Evolutionary conservation across 495 filamentous ascomycete species (phyloP).

Genomic region (Neurospora hispaniola): DNA sequence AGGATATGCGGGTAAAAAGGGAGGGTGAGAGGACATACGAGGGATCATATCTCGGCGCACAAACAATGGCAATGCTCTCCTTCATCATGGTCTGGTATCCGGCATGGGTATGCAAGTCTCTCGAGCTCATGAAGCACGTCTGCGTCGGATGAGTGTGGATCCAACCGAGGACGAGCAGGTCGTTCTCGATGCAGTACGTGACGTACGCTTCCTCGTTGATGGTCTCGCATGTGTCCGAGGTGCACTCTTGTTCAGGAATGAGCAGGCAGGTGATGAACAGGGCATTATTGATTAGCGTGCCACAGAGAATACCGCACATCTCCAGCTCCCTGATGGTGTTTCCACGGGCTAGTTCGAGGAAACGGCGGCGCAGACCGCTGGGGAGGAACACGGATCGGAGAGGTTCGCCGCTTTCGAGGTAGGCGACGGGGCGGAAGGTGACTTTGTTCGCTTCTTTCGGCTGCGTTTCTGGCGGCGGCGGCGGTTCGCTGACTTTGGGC

Average conservation of each 20-base stretch:
- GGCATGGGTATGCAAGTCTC: constrained; percentile 85
- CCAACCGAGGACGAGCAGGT: constrained; percentile 88
- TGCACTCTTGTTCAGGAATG: constrained; percentile 83
- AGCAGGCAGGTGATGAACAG: constrained; percentile 80
- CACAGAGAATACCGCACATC: constrained; percentile 90
- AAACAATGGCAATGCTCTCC: constrained; percentile 95
- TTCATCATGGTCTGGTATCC: constrained; percentile 91
- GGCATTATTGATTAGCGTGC: constrained; percentile 82
- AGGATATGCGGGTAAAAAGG: neutral
- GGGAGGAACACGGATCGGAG: constrained; percentile 85
- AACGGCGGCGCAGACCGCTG: constrained; percentile 54
- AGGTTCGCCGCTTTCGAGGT: constrained; percentile 77
- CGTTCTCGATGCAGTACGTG: constrained; percentile 76
- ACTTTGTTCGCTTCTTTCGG: constrained; percentile 18
- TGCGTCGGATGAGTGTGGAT: constrained; percentile 96
- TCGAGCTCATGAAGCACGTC: constrained; percentile 94
- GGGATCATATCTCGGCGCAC: constrained; percentile 70
- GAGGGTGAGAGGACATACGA: constrained; percentile 40
- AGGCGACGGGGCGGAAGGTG: constrained; percentile 77
- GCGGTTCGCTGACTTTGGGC: neutral
- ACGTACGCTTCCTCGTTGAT: constrained; percentile 73
- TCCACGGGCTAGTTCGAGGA: constrained; percentile 56
- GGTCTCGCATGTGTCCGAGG: constrained; percentile 88
- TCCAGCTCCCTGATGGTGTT: constrained; percentile 80
- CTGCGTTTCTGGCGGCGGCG: constrained; percentile 25